Conservation (phyloP, 2,329 filamentous ascomycete genomes). For the Hymenoscyphus occultus region DNA sequence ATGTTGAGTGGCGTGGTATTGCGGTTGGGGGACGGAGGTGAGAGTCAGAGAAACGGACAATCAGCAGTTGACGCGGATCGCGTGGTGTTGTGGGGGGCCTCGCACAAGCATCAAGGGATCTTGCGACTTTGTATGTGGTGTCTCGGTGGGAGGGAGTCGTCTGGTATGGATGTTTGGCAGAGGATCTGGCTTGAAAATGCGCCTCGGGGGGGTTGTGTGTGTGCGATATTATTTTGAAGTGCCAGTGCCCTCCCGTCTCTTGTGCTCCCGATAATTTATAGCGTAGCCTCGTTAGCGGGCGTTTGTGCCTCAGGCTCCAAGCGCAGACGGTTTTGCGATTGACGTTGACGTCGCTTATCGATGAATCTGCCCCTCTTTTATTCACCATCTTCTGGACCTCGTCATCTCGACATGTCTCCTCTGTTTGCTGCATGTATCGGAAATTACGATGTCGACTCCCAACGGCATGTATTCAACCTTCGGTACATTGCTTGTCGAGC, state of each 20-base stretch:
- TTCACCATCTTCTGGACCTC: background rate
- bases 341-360: background rate
- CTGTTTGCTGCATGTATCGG: no score
- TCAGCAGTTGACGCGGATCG: slow-evolving; percentile 23
- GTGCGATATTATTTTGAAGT: slow-evolving; percentile 3
- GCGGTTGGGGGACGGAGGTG: background rate
- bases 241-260: background rate
- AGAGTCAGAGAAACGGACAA: slow-evolving; percentile 8
- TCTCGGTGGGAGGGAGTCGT: background rate
- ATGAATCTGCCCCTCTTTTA: background rate
- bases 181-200: background rate
- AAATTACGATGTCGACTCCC: no score
- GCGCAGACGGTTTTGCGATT: background rate
- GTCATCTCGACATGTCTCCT: no score
- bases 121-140: background rate
- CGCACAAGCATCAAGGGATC: slow-evolving; percentile 17
- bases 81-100: slow-evolving; percentile 16
- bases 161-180: background rate
- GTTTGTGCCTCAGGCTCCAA: background rate
- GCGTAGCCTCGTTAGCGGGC: background rate
- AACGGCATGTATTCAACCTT: no score
- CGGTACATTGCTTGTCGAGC: no score
- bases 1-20: slow-evolving; percentile 21
- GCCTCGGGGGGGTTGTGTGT: background rate
- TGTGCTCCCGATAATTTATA: background rate